Evolutionary conservation across 352 stramenopile species (phyloP).

Genomic region (Pythium insidiosum): DNA sequence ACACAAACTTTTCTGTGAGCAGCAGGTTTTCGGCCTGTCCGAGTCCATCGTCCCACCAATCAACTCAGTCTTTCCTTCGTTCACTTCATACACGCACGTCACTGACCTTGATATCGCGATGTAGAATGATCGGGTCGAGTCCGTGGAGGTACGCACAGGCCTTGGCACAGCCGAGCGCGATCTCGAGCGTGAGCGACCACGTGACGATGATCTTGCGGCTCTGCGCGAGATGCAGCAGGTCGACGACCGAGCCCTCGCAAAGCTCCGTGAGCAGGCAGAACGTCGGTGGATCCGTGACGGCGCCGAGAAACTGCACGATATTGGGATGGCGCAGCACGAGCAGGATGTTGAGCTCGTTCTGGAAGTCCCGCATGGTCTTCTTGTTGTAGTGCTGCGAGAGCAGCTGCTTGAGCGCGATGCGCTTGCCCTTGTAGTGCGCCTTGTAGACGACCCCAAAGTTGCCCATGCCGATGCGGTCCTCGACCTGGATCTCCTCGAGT

Average conservation of each 20-base stretch:
- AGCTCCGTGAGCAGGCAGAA: conserved; percentile 71
- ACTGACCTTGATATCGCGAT: conserved; percentile 64
- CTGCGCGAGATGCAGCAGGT: conserved; percentile 60
- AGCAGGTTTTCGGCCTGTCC: conserved; percentile 57
- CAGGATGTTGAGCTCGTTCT: conserved; percentile 80
- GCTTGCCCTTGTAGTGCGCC: conserved; percentile 65
- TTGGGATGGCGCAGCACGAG: conserved; percentile 68
- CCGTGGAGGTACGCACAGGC: conserved; percentile 60
- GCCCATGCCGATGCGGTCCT: conserved; percentile 55
- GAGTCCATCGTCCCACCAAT: too few species aligned
- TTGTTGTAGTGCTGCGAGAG: conserved; percentile 41
- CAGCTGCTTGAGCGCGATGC: conserved; percentile 60
- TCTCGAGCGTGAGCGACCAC: conserved; percentile 63
- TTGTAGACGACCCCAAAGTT: conserved; percentile 82
- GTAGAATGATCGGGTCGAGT: conserved; percentile 48
- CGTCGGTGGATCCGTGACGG: conserved; percentile 55
- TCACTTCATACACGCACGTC: neutral
- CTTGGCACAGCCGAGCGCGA: conserved; percentile 56
- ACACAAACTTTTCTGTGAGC: conserved; percentile 59
- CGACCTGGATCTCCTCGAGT: conserved; percentile 59
- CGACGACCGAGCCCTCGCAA: conserved; percentile 54
- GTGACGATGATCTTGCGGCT: conserved; percentile 63
- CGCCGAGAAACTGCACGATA: conserved; percentile 78
- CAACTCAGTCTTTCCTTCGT: too few species aligned
- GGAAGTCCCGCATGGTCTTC: conserved; percentile 63